Percentiles rank a stretch among this genome's conserved stretches.
Evolutionary conservation across 2,329 filamentous ascomycete genomes (phyloP).

Genomic region (Colletotrichum spinosum): DNA sequence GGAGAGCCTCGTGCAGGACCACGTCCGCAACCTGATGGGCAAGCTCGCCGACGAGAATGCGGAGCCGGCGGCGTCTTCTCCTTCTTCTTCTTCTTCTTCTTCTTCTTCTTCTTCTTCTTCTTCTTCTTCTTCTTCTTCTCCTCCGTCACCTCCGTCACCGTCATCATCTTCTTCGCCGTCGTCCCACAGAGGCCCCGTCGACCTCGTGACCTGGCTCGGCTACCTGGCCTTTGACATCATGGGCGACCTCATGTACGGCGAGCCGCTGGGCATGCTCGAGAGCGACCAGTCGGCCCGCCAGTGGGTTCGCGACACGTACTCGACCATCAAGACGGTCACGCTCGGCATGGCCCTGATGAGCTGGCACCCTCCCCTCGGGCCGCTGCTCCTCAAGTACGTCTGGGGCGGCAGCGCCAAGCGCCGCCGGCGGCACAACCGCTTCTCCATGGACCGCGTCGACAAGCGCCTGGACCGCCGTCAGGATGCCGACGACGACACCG

Average conservation of each 20-base stretch:
- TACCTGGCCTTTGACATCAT: constrained; percentile 47
- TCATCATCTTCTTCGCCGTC: no score
- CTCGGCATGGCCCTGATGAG: constrained; percentile 35
- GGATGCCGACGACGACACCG: not conserved
- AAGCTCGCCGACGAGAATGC: constrained; percentile 26
- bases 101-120: no score
- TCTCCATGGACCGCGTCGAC: constrained; percentile 33
- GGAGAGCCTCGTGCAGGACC: constrained; percentile 43
- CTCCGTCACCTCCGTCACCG: no score
- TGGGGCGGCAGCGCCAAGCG: constrained; percentile 28
- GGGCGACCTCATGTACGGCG: constrained; percentile 46
- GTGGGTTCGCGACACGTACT: constrained; percentile 43
- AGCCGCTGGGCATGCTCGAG: constrained; percentile 44
- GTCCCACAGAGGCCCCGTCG: constrained; percentile 26
- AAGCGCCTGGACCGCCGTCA: constrained; percentile 32
- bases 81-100: no score
- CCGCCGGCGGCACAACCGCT: constrained; percentile 28
- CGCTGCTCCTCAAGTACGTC: constrained; percentile 25
- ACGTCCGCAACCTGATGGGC: constrained; percentile 37
- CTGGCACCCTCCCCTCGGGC: constrained; percentile 21
- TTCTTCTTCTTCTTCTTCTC: no score
- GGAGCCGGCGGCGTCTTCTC: constrained; percentile 6
- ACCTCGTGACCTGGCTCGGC: constrained; percentile 41
- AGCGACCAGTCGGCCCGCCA: constrained; percentile 40
- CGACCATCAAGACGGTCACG: constrained; percentile 36